A percentile compares a stretch with the other conserved stretches of the same genome.
phyloP scores from a whole-genome alignment of 257 asterid species.

The Paulownia fortunei region DNA sequence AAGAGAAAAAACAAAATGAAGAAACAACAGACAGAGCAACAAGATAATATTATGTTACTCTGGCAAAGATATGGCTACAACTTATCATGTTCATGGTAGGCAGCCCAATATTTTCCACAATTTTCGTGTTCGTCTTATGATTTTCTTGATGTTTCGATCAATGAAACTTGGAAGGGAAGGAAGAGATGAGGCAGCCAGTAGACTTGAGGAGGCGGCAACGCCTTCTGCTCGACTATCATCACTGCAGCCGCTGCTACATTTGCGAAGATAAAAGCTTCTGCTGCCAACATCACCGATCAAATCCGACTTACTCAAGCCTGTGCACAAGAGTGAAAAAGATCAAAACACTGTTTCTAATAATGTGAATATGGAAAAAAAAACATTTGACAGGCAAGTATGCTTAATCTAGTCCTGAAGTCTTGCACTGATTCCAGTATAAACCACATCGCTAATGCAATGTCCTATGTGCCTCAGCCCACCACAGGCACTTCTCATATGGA shows the following conservation, averaged over 20 bases:
- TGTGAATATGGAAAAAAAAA: too few relatives aligned
- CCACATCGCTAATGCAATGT: too few relatives aligned
- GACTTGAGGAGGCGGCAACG: slow-evolving; percentile 11
- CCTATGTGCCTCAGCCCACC: too few relatives aligned
- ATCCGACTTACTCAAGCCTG: slow-evolving; percentile 72
- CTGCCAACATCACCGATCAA: slow-evolving; percentile 71
- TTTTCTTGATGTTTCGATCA: slow-evolving; percentile 33
- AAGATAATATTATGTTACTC: slow-evolving; percentile 33
- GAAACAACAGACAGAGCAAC: not conserved
- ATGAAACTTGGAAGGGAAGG: slow-evolving; percentile 31
- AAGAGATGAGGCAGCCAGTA: not conserved
- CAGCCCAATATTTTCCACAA: slow-evolving; percentile 60
- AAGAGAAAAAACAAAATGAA: not conserved
- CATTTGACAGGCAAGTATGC: too few relatives aligned
- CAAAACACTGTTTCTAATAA: not conserved
- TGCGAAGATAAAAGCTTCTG: slow-evolving; percentile 74
- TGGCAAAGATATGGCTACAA: not conserved
- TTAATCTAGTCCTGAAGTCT: not conserved
- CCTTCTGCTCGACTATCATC: slow-evolving; percentile 20
- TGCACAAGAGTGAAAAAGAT: slow-evolving; percentile 6
- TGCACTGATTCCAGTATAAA: too few relatives aligned
- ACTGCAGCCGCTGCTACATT: slow-evolving; percentile 13
- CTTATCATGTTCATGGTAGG: slow-evolving; percentile 36
- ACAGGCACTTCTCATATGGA: too few relatives aligned
- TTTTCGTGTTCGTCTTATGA: slow-evolving; percentile 43